These are phyloP conservation scores for Cercis canadensis DNA, from an alignment of 306 rosid species.

Conservation along the genomic window DNA sequence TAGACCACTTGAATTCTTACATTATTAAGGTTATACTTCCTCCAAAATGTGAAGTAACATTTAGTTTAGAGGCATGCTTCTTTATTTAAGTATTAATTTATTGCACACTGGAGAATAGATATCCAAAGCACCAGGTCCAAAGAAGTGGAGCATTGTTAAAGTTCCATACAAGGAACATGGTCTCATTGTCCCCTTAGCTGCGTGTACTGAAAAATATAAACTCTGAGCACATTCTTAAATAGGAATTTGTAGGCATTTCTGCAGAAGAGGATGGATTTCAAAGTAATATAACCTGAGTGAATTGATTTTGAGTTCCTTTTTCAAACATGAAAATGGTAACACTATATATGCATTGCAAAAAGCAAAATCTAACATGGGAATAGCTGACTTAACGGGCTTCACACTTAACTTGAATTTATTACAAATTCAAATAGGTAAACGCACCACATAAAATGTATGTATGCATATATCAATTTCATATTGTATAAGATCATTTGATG, in stretches of 20 bases:
- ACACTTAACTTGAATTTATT: neutral
- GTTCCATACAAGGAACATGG: no score
- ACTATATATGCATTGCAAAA: neutral
- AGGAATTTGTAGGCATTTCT: no score
- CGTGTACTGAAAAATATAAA: no score
- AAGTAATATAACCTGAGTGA: neutral
- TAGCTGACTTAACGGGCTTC: neutral
- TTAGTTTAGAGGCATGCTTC: neutral
- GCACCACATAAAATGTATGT: neutral
- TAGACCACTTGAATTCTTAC: conserved; percentile 7
- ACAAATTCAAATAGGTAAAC: conserved; percentile 1
- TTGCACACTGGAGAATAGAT: no score
- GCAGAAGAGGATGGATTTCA: no score
- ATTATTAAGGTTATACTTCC: neutral
- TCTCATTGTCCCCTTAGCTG: no score
- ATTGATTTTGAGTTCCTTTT: neutral
- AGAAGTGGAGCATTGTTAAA: no score
- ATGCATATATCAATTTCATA: neutral
- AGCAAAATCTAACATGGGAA: neutral
- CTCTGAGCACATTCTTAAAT: no score
- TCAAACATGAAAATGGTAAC: neutral
- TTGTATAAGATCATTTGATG: neutral
- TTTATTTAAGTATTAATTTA: neutral
- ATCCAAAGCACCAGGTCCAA: no score
- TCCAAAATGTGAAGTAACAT: neutral